Percentiles rank a stretch among this genome's conserved stretches.
Conservation (phyloP, 176 grass and related monocot species). For the bread wheat (Triticum aestivum) region DNA sequence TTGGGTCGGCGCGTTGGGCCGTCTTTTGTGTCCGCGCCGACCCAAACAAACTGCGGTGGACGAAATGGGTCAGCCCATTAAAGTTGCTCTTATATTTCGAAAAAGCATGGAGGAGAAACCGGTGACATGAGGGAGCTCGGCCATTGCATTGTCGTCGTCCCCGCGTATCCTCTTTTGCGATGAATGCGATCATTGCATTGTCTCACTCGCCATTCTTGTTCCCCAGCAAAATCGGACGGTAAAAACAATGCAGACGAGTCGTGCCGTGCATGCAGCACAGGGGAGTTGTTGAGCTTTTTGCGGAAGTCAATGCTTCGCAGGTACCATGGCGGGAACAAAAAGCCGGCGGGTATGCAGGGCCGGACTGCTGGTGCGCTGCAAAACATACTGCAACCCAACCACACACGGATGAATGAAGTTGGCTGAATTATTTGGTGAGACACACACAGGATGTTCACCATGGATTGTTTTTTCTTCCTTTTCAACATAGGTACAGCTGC, state of each 20-base stretch:
- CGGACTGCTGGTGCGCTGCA: conserved; percentile 2
- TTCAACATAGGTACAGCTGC: too few relatives aligned
- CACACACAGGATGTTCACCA: neutral
- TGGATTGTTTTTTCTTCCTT: neutral
- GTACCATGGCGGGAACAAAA: conserved; percentile 10
- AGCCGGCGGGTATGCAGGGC: neutral
- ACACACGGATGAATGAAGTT: neutral
- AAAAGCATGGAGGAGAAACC: neutral
- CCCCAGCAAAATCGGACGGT: neutral
- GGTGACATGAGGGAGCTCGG: neutral
- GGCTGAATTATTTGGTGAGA: conserved; percentile 5
- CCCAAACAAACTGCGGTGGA: too few relatives aligned
- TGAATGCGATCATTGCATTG: neutral
- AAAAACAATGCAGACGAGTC: neutral
- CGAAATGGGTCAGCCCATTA: too few relatives aligned
- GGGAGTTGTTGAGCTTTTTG: neutral
- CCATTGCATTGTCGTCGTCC: neutral
- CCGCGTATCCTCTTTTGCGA: neutral
- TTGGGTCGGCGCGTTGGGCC: too few relatives aligned
- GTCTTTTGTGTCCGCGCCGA: too few relatives aligned
- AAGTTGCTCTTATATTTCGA: too few relatives aligned
- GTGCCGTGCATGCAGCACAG: neutral
- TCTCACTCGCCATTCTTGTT: neutral
- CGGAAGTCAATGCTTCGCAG: neutral
- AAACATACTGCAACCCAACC: neutral